Percentiles rank a stretch among this genome's conserved stretches.
Evolutionary conservation across 164 flowering plant genomes (phyloP).

Genomic region (Protea cynaroides): DNA sequence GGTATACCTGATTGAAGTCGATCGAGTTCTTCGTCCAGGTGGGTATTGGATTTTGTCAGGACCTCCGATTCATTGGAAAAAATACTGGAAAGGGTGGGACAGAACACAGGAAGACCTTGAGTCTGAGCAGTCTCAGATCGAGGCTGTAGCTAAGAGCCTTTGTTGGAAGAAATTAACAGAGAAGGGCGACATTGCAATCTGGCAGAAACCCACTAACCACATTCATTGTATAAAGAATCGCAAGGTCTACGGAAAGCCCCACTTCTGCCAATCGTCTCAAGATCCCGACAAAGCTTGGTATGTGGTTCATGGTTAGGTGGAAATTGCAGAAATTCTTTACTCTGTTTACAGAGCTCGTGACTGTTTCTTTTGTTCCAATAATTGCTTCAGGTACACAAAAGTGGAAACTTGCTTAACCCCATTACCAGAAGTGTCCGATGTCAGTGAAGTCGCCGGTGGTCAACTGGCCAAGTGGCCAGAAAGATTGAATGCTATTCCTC

Average conservation of each 20-base stretch:
- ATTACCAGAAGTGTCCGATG: conserved; percentile 51
- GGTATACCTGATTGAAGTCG: conserved; percentile 71
- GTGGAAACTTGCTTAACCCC: conserved; percentile 82
- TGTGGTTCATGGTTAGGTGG: no score
- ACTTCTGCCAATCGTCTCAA: conserved; percentile 44
- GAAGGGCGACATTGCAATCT: conserved; percentile 67
- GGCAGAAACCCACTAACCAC: conserved; percentile 92
- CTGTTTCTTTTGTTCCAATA: no score
- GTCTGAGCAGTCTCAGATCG: conserved; percentile 54
- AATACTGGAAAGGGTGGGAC: conserved; percentile 78
- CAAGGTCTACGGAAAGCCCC: conserved; percentile 53
- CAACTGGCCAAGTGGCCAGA: conserved; percentile 69
- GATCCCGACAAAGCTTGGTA: conserved; percentile 83
- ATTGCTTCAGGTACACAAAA: conserved; percentile 55
- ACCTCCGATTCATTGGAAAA: conserved; percentile 84
- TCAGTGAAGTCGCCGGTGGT: conserved; percentile 63
- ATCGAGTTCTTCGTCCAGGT: conserved; percentile 79
- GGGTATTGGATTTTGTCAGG: conserved; percentile 93
- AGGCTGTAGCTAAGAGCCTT: conserved; percentile 53
- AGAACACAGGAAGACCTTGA: conserved; percentile 54
- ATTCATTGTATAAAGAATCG: conserved; percentile 58
- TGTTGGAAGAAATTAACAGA: conserved; percentile 86
- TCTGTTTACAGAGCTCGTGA: no score
- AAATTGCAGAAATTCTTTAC: no score
- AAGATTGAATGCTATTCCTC: conserved; percentile 68